phyloP scores from a whole-genome alignment of 1,284 basidiomycete genomes.

The Vanrija humicola region DNA sequence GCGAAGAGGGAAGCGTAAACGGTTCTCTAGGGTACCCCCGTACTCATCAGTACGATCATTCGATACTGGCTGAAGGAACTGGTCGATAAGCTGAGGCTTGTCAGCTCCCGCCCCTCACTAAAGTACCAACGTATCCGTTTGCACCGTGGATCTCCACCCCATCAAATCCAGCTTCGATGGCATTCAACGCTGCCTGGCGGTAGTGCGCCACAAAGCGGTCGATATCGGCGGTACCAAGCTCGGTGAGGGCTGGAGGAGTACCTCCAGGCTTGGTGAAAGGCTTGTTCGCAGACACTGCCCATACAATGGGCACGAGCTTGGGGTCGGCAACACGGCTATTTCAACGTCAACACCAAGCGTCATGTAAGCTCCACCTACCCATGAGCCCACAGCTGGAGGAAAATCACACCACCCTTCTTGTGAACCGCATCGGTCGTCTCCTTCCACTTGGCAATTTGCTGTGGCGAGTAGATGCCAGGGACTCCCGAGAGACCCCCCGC shows the following conservation, averaged over 20 bases:
- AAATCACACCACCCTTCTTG: conserved; percentile 53
- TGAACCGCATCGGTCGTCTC: conserved; percentile 52
- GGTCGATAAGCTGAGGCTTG: conserved; percentile 45
- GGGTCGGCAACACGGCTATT: conserved; percentile 14
- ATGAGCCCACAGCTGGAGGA: conserved; percentile 55
- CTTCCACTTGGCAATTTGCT: conserved; percentile 39
- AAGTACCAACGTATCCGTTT: conserved; percentile 19
- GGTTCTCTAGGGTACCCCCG: conserved; percentile 58
- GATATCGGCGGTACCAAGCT: conserved; percentile 37
- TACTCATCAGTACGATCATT: conserved; percentile 61
- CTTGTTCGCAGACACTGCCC: conserved; percentile 26
- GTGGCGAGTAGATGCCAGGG: conserved; percentile 30
- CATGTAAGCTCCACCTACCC: conserved; percentile 27
- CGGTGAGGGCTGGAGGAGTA: neutral
- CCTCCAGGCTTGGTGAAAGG: neutral
- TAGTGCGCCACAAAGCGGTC: conserved; percentile 52
- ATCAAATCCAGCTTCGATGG: conserved; percentile 62
- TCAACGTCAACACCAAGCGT: neutral
- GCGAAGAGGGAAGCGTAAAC: conserved; percentile 55
- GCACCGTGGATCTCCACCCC: conserved; percentile 57
- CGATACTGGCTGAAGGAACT: conserved; percentile 56
- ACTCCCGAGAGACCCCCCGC: conserved; percentile 22
- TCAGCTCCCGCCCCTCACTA: neutral
- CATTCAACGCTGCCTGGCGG: conserved; percentile 54
- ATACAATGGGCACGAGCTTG: conserved; percentile 4